phyloP scores from a whole-genome alignment of 1,139 yeast genomes.

The Martiniozyma asiatica region DNA sequence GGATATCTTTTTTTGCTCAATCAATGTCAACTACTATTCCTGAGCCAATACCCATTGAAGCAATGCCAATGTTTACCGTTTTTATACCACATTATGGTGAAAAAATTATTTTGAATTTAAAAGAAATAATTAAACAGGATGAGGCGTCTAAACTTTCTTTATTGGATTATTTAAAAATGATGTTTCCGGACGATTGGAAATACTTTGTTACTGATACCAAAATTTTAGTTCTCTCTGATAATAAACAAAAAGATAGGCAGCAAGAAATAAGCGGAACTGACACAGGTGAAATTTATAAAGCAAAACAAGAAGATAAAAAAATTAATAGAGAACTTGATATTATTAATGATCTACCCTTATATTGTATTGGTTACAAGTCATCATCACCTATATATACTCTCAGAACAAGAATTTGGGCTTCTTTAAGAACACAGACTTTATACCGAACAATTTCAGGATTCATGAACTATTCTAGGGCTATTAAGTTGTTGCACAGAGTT shows the following conservation, averaged over 20 bases:
- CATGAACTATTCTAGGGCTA: slow-evolving; percentile 68
- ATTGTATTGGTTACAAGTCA: slow-evolving; percentile 91
- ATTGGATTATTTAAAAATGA: slow-evolving; percentile 60
- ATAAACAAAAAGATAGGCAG: slow-evolving; percentile 1
- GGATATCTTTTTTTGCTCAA: slow-evolving; percentile 82
- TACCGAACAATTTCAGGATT: slow-evolving; percentile 98
- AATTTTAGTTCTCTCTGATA: slow-evolving; percentile 13
- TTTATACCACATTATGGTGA: slow-evolving; percentile 80
- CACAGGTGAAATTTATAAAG: slow-evolving; percentile 1
- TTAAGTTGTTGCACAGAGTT: slow-evolving; percentile 49
- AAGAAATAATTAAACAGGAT: slow-evolving; percentile 58
- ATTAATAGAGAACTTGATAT: slow-evolving; percentile 25
- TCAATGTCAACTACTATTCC: slow-evolving; percentile 70
- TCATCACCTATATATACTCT: slow-evolving; percentile 98
- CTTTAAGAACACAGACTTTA: slow-evolving; percentile 93
- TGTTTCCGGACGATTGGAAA: slow-evolving; percentile 67
- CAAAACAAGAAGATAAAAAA: slow-evolving; percentile 11
- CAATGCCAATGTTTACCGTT: slow-evolving; percentile 80
- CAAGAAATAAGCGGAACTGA: not conserved
- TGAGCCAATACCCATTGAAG: slow-evolving; percentile 55
- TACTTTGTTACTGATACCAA: slow-evolving; percentile 42
- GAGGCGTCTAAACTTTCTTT: slow-evolving; percentile 50
- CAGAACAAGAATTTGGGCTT: slow-evolving; percentile 99
- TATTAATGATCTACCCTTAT: slow-evolving; percentile 51
- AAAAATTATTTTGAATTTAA: slow-evolving; percentile 50